Base-by-base conservation (phyloP, 257 asterid species). In the Nicotiana tomentosiformis region DNA sequence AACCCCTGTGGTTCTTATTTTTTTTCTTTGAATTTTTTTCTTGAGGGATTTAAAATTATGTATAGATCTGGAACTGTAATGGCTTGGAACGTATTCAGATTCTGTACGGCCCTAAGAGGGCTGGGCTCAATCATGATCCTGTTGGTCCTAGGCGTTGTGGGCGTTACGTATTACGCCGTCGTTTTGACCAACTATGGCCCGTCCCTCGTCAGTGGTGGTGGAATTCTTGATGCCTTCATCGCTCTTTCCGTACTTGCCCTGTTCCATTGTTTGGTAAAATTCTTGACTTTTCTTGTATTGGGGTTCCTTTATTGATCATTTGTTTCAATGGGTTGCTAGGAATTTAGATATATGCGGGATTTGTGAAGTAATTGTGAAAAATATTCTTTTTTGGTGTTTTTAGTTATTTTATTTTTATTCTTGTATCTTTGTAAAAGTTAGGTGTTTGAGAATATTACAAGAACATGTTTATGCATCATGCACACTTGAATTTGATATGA, bases 31-130 rank as follows among this genome's bases (percentile, higher is more conserved):
- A 30, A 37, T 12, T 29, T 82, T 81, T 12, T 78, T 35, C 9
- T 77, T 17, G 70, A 67, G 53, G 5, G 26, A 39, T 49, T 49
- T 11, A 82, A 39, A 35, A 91, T 76, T 90, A 94, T 96, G 99
- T 85, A 94, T 89, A 96, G 99, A 96, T 94, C 99, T 94, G 99
- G 99, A 70, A 91, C 91, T 3, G 93, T 86, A 83, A 96, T 96
- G 99, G 99, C 99, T 65, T 96, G 99, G 99, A 96, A 96, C 82
- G 98, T 96, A 51, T 96, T 96, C 96, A 94, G 89, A 86, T 96
- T 96, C 83, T 96, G 99, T 79, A 93, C 99, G 55, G 99, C 98
- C 32, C 86, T 96, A 82, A 87, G 93, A 82, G 98, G 98, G 16
- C 90, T 96, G 30, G 99, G 99, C 32, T 96, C 98, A 90, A 93